These are phyloP conservation scores for Spergularia bocconei DNA, from an alignment of 148 eudicot genomes.

Conservation along the genomic window DNA sequence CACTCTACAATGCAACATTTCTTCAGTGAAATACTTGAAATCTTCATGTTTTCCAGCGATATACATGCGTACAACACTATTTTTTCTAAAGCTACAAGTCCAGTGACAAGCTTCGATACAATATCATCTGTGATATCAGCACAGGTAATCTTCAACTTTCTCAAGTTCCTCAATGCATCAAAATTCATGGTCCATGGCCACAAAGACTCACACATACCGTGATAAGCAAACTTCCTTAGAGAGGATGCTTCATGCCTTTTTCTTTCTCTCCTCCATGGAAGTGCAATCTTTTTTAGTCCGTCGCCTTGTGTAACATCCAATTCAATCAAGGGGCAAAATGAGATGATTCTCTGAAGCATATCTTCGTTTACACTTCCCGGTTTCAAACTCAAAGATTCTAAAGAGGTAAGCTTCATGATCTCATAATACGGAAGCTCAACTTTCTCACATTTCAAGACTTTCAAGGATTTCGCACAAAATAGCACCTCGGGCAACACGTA, in stretches of 20 bases:
- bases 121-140: background rate
- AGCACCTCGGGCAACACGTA: background rate
- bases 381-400: background rate
- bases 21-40: slow-evolving; percentile 7
- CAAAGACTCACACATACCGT: background rate
- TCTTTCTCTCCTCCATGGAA: too few species aligned
- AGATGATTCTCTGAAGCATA: slow-evolving; percentile 6
- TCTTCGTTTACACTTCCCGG: background rate
- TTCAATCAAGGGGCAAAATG: slow-evolving; percentile 7
- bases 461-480: background rate
- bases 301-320: background rate
- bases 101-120: background rate
- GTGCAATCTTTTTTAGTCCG: background rate
- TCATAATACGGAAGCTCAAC: background rate
- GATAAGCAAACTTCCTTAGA: background rate
- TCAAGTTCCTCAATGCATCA: slow-evolving; percentile 7
- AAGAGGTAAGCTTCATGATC: slow-evolving; percentile 4
- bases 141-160: background rate
- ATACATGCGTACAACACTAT: background rate
- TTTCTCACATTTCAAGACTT: background rate
- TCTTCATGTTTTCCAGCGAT: background rate
- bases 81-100: background rate
- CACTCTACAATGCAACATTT: background rate
- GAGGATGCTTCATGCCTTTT: background rate
- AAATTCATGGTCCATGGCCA: slow-evolving; percentile 5